Evolutionary conservation across 2,329 filamentous ascomycete species (phyloP), one percentile per base, ranked within the genome.

Genomic region (Huntiella decipiens): DNA sequence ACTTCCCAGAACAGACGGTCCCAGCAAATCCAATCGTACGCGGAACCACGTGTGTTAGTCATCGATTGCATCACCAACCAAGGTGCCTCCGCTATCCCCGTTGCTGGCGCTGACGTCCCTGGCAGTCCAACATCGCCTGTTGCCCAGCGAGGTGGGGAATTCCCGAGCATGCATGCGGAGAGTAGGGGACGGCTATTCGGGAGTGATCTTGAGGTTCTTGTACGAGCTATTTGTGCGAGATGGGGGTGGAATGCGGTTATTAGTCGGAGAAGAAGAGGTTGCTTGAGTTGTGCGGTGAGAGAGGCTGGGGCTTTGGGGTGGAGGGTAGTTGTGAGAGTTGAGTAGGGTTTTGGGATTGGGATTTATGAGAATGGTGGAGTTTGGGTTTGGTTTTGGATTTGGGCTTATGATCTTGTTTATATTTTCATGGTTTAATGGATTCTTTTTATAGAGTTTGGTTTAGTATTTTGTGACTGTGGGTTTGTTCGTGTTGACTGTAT

Each of bases 161-260:
- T 67, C 2, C 63, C 64, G 12, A 61, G 63, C 31, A 74, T 74
- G 70, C 68, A 70, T 53, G 64, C 71, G 35, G 70, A 73, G 56
- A 71, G 70, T 3, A 61, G 70, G 19, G 63, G 68, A 50, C 63
- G 76, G 17, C 71, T 75, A 35, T 73, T 73, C 47, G 72, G 72
- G 1, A 78, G 73, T 10, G 75, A 79, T 53, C 64, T 81, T 56
- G 79, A 85, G 59, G 68, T 86, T 6, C 61, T 87, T 44, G 78
- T 77, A 1, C 66, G 82, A 42, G 80, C 81, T 1, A 67, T 83
- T 52, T 87, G 82, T 56, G 77, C 81, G 1, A 75, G 82, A 55
- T 74, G 71, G 53, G 82, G 82, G 2, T 78, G 77, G 67, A 80
- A 85, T 56, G 81, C 82, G 16, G 57, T 87, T 13, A 67, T 87